Evolutionary conservation across 225 moss, liverwort and hornwort genomes (phyloP).

Genomic region (Lunularia cruciata): DNA sequence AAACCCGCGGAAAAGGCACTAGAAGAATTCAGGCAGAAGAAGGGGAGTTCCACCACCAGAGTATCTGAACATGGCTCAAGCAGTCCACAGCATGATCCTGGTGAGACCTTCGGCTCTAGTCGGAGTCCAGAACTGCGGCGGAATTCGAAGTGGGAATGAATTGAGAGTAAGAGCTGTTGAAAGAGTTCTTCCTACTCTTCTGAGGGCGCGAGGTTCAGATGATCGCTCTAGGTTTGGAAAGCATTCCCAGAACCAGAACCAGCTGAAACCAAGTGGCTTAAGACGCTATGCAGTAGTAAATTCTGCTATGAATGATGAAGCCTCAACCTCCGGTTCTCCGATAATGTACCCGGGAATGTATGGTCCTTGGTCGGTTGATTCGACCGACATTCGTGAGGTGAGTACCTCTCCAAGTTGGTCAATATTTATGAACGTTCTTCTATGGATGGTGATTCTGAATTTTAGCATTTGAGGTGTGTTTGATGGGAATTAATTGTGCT

Average conservation of each 20-base stretch:
- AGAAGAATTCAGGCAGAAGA: no score
- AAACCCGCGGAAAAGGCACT: no score
- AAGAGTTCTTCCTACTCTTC: neutral
- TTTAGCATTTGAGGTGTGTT: no score
- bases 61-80: constrained; percentile 14
- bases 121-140: neutral
- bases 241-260: neutral
- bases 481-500: no score
- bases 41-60: no score
- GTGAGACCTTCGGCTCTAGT: neutral
- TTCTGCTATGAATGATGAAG: constrained; percentile 25
- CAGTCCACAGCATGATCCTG: neutral
- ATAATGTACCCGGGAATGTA: constrained; percentile 63
- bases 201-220: neutral
- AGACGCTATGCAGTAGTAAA: neutral
- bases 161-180: neutral
- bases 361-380: constrained; percentile 86
- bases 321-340: constrained; percentile 25
- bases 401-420: neutral
- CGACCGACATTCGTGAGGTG: constrained; percentile 86
- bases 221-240: neutral
- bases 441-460: no score
- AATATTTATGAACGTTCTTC: neutral
- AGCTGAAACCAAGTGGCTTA: neutral
- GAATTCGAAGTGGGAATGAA: neutral